These are phyloP conservation scores for Fusarium sacchari DNA, from an alignment of 2,329 filamentous ascomycete species.

Conservation along the genomic window DNA sequence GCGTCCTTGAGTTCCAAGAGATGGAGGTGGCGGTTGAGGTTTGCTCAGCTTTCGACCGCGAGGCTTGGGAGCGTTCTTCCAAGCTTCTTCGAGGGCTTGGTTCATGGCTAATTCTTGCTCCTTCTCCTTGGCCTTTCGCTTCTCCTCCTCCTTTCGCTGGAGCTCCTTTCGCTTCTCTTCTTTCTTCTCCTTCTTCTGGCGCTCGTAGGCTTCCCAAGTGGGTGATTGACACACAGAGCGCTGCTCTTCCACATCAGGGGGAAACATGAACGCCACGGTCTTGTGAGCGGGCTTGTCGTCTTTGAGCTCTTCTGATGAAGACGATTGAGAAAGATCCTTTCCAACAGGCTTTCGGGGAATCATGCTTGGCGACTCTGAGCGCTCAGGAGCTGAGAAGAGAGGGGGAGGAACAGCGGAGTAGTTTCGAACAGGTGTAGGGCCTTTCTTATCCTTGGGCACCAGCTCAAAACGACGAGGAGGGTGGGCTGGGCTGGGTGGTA, in stretches of 20 bases:
- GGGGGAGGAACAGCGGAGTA: conserved; percentile 36
- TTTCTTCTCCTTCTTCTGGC: conserved; percentile 64
- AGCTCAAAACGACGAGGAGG: conserved; percentile 42
- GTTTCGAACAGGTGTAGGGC: conserved; percentile 40
- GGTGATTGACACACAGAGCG: conserved; percentile 67
- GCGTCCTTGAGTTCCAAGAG: conserved; percentile 19
- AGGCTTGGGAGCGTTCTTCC: conserved; percentile 37
- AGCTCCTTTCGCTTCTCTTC: conserved; percentile 56
- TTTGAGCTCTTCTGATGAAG: conserved; percentile 20
- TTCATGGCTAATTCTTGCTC: conserved; percentile 30
- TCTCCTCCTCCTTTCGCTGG: conserved; percentile 47
- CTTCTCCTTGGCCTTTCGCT: conserved; percentile 35
- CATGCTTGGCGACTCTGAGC: conserved; percentile 22
- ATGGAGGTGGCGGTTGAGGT: conserved; percentile 41
- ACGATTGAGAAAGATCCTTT: background rate
- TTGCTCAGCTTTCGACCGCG: conserved; percentile 48
- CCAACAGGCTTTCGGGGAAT: conserved; percentile 35
- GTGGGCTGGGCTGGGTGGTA: conserved; percentile 33
- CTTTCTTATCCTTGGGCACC: conserved; percentile 41
- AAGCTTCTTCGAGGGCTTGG: conserved; percentile 38
- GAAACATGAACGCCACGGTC: conserved; percentile 47
- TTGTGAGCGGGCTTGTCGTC: conserved; percentile 43
- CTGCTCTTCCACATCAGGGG: conserved; percentile 45
- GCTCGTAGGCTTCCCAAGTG: conserved; percentile 68
- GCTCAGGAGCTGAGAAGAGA: conserved; percentile 26